Percentiles rank a stretch among this genome's conserved stretches.
Conservation (phyloP, 1,284 basidiomycete genomes). For the Sporisorium exsertum region DNA sequence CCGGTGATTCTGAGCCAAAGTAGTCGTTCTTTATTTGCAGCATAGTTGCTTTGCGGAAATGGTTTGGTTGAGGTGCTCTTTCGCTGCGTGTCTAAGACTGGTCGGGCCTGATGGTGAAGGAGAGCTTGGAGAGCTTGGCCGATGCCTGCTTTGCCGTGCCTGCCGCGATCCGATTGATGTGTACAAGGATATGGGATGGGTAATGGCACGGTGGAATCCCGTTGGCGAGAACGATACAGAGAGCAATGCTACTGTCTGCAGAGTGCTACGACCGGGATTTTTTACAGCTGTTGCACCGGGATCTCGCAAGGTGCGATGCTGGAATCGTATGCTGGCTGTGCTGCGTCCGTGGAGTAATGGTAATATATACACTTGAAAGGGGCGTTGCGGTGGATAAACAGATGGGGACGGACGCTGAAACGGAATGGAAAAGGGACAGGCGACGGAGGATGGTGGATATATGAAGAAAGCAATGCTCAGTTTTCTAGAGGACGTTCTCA, state of each 20-base stretch:
- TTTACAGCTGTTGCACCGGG: not conserved
- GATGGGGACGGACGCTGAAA: not conserved
- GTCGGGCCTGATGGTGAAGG: not conserved
- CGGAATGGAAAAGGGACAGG: not conserved
- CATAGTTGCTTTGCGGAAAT: not conserved
- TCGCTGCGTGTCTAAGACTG: no score
- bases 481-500: not conserved
- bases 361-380: not conserved
- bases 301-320: not conserved
- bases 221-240: not conserved
- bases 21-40: constrained; percentile 34
- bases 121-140: not conserved
- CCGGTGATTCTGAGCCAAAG: constrained; percentile 29
- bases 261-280: not conserved
- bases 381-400: not conserved
- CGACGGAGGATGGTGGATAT: not conserved
- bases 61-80: not conserved
- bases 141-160: constrained; percentile 5
- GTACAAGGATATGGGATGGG: not conserved
- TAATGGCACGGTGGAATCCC: not conserved
- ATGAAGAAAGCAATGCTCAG: constrained; percentile 5
- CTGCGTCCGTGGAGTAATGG: not conserved
- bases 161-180: constrained; percentile 6
- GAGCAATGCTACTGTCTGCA: not conserved
- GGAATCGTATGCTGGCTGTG: not conserved